Base-by-base conservation (phyloP, 1,284 basidiomycete species). In the Wallemia mellicola region DNA sequence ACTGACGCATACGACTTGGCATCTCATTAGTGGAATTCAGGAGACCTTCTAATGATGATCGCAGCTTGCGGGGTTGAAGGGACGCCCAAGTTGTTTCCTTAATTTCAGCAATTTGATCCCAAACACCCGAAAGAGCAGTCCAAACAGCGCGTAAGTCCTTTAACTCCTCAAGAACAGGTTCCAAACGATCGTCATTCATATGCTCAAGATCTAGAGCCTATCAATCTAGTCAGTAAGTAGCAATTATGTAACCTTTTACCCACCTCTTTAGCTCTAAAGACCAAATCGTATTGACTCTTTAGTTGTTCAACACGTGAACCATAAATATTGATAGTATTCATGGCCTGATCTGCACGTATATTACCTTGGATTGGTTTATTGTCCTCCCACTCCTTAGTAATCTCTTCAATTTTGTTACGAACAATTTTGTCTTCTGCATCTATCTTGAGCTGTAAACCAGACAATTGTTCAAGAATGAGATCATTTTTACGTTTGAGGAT, bases 371-470 rank as follows among this genome's bases (percentile, higher is more conserved):
- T 87, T 0, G 94, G 94, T 66, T 71, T 71, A 66, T 65, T 68
- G 2, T 62, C 32, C 70, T 96, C 89, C 94, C 94, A 98, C 67
- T 96, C 94, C 60, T 76, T 72, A 54, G 94, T 76, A 61, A 92
- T 78, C 66, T 91, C 84, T 67, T 79, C 82, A 67, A 92, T 87
- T 73, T 84, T 87, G 70, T 87, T 86, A 73, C 91, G 86, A 1
- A 95, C 79, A 60, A 95, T 89, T 74, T 92, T 94, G 74, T 96
- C 94, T 69, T 99, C 89, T 1, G 92, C 91, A n/a, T 92, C 86
- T 68, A 98, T 94, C 77, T 98, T 98, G 65, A 95, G 76, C 71
- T 96, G 92, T 24, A 98, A 75, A 1, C 91, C 91, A 86, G 85
- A 82, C 55, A 92, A 77, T 71, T 98, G 94, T 70, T 98, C 92